Evolutionary conservation across 352 stramenopile genomes (phyloP).

Genomic region (Aphanomyces euteiches): DNA sequence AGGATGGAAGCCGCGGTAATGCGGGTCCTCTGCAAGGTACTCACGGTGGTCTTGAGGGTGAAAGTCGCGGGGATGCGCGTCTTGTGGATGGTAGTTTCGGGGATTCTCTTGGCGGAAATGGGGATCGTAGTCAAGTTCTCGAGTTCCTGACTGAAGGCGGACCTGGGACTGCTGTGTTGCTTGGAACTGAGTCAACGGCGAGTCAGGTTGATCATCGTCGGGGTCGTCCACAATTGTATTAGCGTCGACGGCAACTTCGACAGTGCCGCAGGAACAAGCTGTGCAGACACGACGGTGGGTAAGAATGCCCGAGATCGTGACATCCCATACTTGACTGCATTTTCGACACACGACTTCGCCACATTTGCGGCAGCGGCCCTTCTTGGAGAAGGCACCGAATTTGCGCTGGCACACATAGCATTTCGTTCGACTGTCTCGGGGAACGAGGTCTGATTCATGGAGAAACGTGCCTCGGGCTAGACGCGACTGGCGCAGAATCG

Average conservation of each 20-base stretch:
- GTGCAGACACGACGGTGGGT: slow-evolving; percentile 60
- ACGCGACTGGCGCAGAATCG: slow-evolving; percentile 47
- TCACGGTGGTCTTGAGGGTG: too few relatives aligned
- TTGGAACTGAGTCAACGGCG: background rate
- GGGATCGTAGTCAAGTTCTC: background rate
- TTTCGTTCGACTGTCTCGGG: slow-evolving; percentile 48
- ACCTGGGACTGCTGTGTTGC: background rate
- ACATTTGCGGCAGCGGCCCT: slow-evolving; percentile 61
- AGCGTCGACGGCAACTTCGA: background rate
- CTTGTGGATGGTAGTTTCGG: background rate
- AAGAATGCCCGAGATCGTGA: slow-evolving; percentile 44
- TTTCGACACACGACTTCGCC: slow-evolving; percentile 67
- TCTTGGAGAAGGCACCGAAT: slow-evolving; percentile 59
- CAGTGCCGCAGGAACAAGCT: slow-evolving; percentile 37
- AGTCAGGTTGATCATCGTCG: background rate
- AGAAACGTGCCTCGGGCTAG: slow-evolving; percentile 55
- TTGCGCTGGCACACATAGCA: slow-evolving; percentile 58
- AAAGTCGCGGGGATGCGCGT: too few relatives aligned
- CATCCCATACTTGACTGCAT: slow-evolving; percentile 53
- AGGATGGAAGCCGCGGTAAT: too few relatives aligned
- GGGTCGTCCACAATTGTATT: slow-evolving; percentile 15
- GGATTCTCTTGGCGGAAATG: background rate
- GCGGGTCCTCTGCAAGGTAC: too few relatives aligned
- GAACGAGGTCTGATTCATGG: slow-evolving; percentile 63
- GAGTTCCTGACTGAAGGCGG: background rate